Conservation (phyloP, 148 eudicot genomes). For the Fagopyrum tataricum region DNA sequence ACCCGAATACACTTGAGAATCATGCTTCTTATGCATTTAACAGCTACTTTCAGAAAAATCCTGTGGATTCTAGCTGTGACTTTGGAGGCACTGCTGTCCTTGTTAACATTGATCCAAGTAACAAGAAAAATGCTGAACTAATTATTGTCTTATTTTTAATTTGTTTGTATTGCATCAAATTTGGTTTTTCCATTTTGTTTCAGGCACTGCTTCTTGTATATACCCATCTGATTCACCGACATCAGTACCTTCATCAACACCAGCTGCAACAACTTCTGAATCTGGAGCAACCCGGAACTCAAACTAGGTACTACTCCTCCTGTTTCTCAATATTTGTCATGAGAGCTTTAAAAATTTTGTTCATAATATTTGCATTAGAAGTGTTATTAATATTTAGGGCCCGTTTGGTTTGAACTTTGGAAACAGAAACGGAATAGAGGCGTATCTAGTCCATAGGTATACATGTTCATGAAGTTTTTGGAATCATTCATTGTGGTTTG, state of each 20-base stretch:
- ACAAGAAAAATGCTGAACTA: slow-evolving; percentile 9
- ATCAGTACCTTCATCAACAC: background rate
- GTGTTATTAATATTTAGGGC: too few relatives aligned
- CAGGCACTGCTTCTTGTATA: slow-evolving; percentile 72
- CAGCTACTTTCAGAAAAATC: slow-evolving; percentile 70
- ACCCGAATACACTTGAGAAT: slow-evolving; percentile 51
- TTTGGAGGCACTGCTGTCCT: slow-evolving; percentile 66
- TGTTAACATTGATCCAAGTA: slow-evolving; percentile 76
- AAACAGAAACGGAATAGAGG: too few relatives aligned
- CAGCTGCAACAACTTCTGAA: slow-evolving; percentile 3
- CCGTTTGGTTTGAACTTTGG: too few relatives aligned
- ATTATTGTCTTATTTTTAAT: background rate
- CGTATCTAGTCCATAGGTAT: too few relatives aligned
- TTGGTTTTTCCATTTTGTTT: background rate
- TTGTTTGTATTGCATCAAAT: slow-evolving; percentile 9
- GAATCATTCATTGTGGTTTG: too few relatives aligned
- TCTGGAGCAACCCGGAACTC: background rate
- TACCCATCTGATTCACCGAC: slow-evolving; percentile 25
- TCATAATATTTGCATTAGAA: too few relatives aligned
- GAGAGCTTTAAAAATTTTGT: too few relatives aligned
- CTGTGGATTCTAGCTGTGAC: slow-evolving; percentile 62
- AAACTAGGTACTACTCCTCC: too few relatives aligned
- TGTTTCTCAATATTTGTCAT: too few relatives aligned
- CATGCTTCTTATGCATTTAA: slow-evolving; percentile 91
- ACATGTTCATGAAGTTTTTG: too few relatives aligned